Base-by-base conservation (phyloP, 1,284 basidiomycete genomes). In the Puccinia triticina region DNA sequence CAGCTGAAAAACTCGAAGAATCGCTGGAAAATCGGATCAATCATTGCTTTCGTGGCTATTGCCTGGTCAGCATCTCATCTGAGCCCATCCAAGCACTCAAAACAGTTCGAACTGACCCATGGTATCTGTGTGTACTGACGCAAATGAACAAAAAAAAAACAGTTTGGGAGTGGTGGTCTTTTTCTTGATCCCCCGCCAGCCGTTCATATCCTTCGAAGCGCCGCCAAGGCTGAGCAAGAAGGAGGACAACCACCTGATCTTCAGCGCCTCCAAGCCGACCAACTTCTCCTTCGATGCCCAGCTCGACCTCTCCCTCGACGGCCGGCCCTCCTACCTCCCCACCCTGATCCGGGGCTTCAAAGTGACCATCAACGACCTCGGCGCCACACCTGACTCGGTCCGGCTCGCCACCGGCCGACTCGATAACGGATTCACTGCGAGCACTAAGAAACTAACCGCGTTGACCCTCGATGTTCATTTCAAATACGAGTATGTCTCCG, bases 11-110 rank as follows among this genome's bases (percentile, higher is more conserved):
- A 23, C 23, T 23, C 18, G 1, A 59, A 61, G n/a, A 81, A 74
- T 23, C 66, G 69, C 43, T 81, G 78, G 78, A 81, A 57, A 32
- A 29, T 81, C 37, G 78, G 78, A 14, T 67, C 78, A 8, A 57
- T 74, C 12, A 32, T 81, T 4, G 46, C 78, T 26, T 81, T 81
- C 34, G 18, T 81, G 8, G 11, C 34, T 2, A 43, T 81, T 40
- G 67, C 78, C 14, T 59, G 67, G 78, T 81, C 4, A 55, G 53
- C 37, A 43, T 29, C n/a, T 1, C 16, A 37, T 26, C 50, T n/a
- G n/a, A n/a, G n/a, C 32, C 7, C 43, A 40, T 29, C 34, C 11
- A 50, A 69, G 26, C 40, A 26, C 29, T 3, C 12, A 32, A 2
- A 23, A 5, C 14, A 57, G 23, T 55, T 12, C 4, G 29, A 59